phyloP scores from a whole-genome alignment of 1,284 basidiomycete species.

The Boletus hoseneyae region DNA sequence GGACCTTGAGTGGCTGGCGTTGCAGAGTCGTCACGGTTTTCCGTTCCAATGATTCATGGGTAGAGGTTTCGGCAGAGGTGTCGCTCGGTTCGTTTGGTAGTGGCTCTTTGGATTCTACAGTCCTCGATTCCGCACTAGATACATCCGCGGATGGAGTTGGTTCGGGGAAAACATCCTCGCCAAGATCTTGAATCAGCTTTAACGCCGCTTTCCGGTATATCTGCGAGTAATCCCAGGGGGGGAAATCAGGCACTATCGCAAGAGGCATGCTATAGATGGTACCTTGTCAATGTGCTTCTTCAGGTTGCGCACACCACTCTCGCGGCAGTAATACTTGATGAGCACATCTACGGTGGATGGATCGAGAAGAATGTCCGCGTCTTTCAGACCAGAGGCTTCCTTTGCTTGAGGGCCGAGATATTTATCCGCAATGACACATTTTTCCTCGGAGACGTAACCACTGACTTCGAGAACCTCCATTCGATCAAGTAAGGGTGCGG shows the following conservation, averaged over 20 bases:
- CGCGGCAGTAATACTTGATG: constrained; percentile 96
- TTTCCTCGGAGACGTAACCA: constrained; percentile 97
- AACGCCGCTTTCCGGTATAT: constrained; percentile 97
- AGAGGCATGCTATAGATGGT: background rate
- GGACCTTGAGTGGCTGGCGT: constrained; percentile 81
- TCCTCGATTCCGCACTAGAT: constrained; percentile 23
- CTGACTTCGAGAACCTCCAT: constrained; percentile 98
- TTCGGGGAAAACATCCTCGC: constrained; percentile 87
- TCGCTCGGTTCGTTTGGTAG: constrained; percentile 34
- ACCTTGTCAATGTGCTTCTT: constrained; percentile 98
- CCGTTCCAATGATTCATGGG: constrained; percentile 32
- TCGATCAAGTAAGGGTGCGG: constrained; percentile 92
- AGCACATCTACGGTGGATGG: constrained; percentile 82
- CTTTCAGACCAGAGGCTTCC: constrained; percentile 84
- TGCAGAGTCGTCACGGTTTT: constrained; percentile 72
- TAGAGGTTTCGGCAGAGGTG: constrained; percentile 16
- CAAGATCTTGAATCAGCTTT: constrained; percentile 88
- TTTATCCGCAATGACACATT: constrained; percentile 86
- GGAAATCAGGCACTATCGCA: background rate
- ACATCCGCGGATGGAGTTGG: constrained; percentile 30
- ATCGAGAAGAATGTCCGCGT: constrained; percentile 78
- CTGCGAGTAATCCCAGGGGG: constrained; percentile 40
- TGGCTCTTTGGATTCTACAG: constrained; percentile 42
- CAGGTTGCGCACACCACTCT: constrained; percentile 92
- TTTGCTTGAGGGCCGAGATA: constrained; percentile 96